Evolutionary conservation across 257 asterid genomes (phyloP), one percentile per base, ranked within the genome.

Genomic region (Cordia subcordata): DNA sequence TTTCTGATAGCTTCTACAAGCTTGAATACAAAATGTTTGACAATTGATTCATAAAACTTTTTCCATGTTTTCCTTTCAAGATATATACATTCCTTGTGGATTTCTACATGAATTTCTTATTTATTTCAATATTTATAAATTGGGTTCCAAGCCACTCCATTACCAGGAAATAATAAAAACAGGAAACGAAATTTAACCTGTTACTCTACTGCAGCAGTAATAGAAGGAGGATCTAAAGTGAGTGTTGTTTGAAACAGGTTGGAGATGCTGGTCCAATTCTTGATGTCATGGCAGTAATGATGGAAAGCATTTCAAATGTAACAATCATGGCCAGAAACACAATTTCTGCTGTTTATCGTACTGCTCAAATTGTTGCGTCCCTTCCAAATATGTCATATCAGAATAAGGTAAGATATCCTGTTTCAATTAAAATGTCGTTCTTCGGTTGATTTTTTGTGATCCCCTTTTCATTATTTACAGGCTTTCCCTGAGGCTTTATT

Each of bases 401-500:
- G 62, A 88, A 88, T 73, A 89, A 86, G 90, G 98, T 67, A 76
- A 57, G 20, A 27, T 53, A 14, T 18, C 20, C 5, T 14, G n/a
- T 19, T 47, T 12, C 53, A 5, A n/a, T 47, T 16, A 38, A 18
- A 21, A 16, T 1, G 8, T 8, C 33, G 33, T n/a, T 16, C 13
- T 58, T 60, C 10, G 15, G 27, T 45, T 55, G 19, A 11, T 45
- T n/a, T 57, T 13, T 14, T 42, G 46, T 47, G 13, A 35, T 27
- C 35, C 35, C 35, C 35, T 27, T 68, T 60, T 17, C 18, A 56
- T 53, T 79, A 39, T 64, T 72, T 57, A 75, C 75, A 88, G 99
- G 90, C 91, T 72, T 92, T 92, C 77, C 99, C 99, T 0, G 99
- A 92, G 77, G 79, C 96, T 57, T 78, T 92, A 55, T 92, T 92